These are phyloP conservation scores for Ophiostoma montium DNA, from an alignment of 2,329 filamentous ascomycete genomes.

Conservation along the genomic window DNA sequence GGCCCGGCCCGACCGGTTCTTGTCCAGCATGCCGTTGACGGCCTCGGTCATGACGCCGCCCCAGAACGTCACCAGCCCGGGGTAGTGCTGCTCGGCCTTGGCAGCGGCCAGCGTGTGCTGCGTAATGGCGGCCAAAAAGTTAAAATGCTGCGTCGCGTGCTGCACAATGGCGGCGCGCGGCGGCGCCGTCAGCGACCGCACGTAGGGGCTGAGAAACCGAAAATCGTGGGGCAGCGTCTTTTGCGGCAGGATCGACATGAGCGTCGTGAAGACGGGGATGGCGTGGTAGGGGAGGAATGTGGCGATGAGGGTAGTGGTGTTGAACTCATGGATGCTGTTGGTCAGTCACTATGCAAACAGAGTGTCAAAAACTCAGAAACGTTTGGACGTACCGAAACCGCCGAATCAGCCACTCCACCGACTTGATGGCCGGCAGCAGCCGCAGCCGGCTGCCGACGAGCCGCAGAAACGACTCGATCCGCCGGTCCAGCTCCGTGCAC, in stretches of 20 bases:
- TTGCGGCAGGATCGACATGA: slow-evolving; percentile 72
- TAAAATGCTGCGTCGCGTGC: slow-evolving; percentile 62
- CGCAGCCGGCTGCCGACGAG: slow-evolving; percentile 63
- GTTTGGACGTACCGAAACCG: slow-evolving; percentile 61
- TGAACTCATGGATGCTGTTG: slow-evolving; percentile 74
- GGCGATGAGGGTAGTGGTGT: slow-evolving; percentile 61
- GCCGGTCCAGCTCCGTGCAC: slow-evolving; percentile 65
- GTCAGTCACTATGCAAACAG: background rate
- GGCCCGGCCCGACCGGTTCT: slow-evolving; percentile 58
- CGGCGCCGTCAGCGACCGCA: slow-evolving; percentile 59
- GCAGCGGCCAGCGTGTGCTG: slow-evolving; percentile 64
- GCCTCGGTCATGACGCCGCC: slow-evolving; percentile 76
- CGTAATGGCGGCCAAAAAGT: slow-evolving; percentile 65
- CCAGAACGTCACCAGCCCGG: slow-evolving; percentile 78
- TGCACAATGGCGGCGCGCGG: slow-evolving; percentile 74
- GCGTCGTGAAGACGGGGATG: slow-evolving; percentile 67
- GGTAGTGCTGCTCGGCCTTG: slow-evolving; percentile 56
- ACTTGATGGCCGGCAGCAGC: slow-evolving; percentile 76
- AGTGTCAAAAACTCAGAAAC: background rate
- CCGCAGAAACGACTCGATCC: slow-evolving; percentile 69
- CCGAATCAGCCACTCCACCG: slow-evolving; percentile 87
- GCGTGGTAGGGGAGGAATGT: slow-evolving; percentile 90
- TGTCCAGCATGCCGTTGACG: slow-evolving; percentile 68
- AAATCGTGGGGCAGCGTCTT: slow-evolving; percentile 52
- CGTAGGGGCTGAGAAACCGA: slow-evolving; percentile 76